Base-by-base conservation (phyloP, 75 land plant genomes). In the Ceratopteris richardii region DNA sequence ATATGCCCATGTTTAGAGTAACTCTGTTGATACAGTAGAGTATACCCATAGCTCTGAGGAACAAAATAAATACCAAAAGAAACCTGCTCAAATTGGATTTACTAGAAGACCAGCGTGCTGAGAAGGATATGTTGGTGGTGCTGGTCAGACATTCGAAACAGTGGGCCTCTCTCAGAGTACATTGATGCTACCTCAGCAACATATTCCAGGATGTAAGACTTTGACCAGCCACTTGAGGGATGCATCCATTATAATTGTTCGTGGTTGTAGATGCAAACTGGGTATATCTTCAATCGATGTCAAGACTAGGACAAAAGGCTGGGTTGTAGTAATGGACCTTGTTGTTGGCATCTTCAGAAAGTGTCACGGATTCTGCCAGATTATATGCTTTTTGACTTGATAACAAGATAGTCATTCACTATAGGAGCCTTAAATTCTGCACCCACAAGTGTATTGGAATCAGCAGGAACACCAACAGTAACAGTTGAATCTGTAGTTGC, bases 241-340 rank as follows among this genome's bases (percentile, higher is more conserved):
- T 31, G 0, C 62, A 70, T 11, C 52, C 39, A 56, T 33, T 66
- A 46, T 60, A 73, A 64, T 73, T 73, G 61, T 53, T 64, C 16
- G 41, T 39, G 29, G 64, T 22, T 39, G 41, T 53, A 31, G 64
- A 28, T 1, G 31, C 51, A 19, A 31, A 66, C 29, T 69, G 65
- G 4, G 64, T 31, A 61, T 73, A 73, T 16, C 70, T 63, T 0
- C 58, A 64, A 43, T 73, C 76, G 27, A 44, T 46, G 12, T 73
- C 76, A 17, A 64, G 26, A 25, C 76, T 54, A 5, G 71, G 71
- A 42, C 76, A 57, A 21, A 58, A 65, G 1, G 53, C 57, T 33
- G 71, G 70, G n/a, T 63, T 63, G 30, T 66, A 66, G 39, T 60
- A 73, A 14, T 52, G 66, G 5, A 59, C 61, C 19, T 52, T 73